These are phyloP conservation scores for Colletotrichum paranaense DNA, from an alignment of 2,329 filamentous ascomycete species.

Conservation along the genomic window DNA sequence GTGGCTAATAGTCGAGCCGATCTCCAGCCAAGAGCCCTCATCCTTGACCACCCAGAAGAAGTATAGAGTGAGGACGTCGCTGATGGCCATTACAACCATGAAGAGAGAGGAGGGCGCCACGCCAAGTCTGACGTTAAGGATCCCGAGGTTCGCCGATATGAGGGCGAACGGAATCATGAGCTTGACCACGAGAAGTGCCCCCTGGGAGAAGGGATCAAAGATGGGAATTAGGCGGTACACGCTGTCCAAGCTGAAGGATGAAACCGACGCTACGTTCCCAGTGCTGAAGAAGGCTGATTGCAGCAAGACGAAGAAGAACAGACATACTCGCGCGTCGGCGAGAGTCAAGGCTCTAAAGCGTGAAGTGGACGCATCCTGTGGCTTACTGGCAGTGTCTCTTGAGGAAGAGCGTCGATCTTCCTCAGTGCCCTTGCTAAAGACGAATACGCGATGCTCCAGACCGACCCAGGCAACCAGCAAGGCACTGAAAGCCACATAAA, in stretches of 20 bases:
- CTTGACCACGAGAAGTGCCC: conserved; percentile 87
- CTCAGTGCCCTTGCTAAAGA: neutral
- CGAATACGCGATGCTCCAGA: conserved; percentile 80
- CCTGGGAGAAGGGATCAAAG: conserved; percentile 94
- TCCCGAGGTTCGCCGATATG: conserved; percentile 92
- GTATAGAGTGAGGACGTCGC: conserved; percentile 90
- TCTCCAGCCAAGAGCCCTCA: conserved; percentile 97
- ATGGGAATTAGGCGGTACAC: conserved; percentile 89
- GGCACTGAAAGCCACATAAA: conserved; percentile 90
- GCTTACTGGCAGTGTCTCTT: neutral
- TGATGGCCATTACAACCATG: conserved; percentile 93
- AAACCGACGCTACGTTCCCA: conserved; percentile 93
- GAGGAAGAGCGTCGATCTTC: neutral
- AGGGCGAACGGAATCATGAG: conserved; percentile 93
- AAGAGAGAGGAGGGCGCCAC: conserved; percentile 91
- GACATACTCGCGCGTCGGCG: conserved; percentile 85
- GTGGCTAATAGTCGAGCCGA: conserved; percentile 95
- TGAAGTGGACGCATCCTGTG: neutral
- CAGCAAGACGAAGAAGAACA: conserved; percentile 95
- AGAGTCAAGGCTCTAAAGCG: conserved; percentile 76
- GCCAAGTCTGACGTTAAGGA: conserved; percentile 85
- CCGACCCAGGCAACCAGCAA: conserved; percentile 89
- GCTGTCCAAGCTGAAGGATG: conserved; percentile 92
- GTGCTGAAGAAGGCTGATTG: conserved; percentile 98
- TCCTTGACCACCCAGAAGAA: conserved; percentile 99